Evolutionary conservation across 1,284 basidiomycete species (phyloP), one percentile per base, ranked within the genome.

Genomic region (Sanghuangporus sanghuang): DNA sequence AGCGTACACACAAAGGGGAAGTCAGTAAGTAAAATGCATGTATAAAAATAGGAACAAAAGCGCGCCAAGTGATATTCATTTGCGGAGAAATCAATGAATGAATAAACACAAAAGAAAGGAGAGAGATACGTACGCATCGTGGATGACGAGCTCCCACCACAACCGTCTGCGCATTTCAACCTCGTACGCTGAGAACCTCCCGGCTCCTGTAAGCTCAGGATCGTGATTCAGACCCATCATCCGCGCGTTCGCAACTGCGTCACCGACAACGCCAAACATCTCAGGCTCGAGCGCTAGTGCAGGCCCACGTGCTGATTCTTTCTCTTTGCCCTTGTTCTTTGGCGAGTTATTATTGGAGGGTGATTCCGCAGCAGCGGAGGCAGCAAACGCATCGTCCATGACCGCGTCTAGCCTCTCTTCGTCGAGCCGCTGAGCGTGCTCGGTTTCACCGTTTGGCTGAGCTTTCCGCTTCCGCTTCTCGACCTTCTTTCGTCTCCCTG

Each of bases 101-200:
- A 48, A 32, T 52, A 18, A 64, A 67, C 58, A 32, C 27, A 32
- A 32, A 32, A 32, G 27, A 0, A 3, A 3, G 2, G 27, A 32
- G 4, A 2, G 52, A 59, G 12, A 36, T n/a, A 81, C 85, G 71
- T 71, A 90, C 89, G 85, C 72, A 71, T 91, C 89, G 71, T 85
- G 88, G 72, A 83, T 88, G 71, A 83, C 81, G 9, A 89, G 77
- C 64, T 89, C 86, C 89, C 89, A 91, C 87, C 89, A 90, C 1
- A 89, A 71, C 68, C 84, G 76, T 64, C 85, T 75, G 66, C 85
- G 79, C 68, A 79, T 79, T 70, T 89, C 87, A 32, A 82, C 81
- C 63, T 86, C 81, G 62, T 81, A 84, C 11, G 77, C 71, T 52
- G 67, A 73, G 65, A 72, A 82, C 67, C 76, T 71, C 71, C 73